Evolutionary conservation across 192 early-diverging fungal species (phyloP).

Genomic region (Rhizoclosmatium sp.): DNA sequence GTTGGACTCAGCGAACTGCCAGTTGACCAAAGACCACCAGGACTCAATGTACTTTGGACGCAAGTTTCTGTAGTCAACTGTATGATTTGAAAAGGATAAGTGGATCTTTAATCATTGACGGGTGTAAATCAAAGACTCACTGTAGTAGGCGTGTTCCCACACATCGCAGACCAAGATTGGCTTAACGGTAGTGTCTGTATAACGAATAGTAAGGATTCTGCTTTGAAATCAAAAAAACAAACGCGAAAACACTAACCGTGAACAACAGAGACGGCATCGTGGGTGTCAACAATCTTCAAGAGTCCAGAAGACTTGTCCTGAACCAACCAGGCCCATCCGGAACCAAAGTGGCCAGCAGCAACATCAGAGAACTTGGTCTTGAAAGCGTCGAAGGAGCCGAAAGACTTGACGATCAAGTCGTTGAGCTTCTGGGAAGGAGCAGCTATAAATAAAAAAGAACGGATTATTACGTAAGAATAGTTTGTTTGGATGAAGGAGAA

Average conservation of each 20-base stretch:
- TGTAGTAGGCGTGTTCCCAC: slow-evolving; percentile 57
- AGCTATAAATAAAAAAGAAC: neutral
- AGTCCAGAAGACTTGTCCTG: slow-evolving; percentile 44
- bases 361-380: slow-evolving; percentile 49
- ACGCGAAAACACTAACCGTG: slow-evolving; percentile 19
- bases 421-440: slow-evolving; percentile 30
- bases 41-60: slow-evolving; percentile 44
- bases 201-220: neutral
- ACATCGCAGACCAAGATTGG: slow-evolving; percentile 51
- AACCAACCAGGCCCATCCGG: slow-evolving; percentile 55
- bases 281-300: slow-evolving; percentile 51
- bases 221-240: neutral
- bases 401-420: slow-evolving; percentile 39
- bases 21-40: slow-evolving; percentile 51
- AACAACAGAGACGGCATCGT: slow-evolving; percentile 47
- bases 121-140: neutral
- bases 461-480: too few species aligned
- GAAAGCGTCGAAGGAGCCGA: slow-evolving; percentile 51
- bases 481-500: too few species aligned
- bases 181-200: slow-evolving; percentile 35
- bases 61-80: slow-evolving; percentile 44
- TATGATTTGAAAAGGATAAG: neutral
- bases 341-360: slow-evolving; percentile 53
- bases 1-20: slow-evolving; percentile 49
- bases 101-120: neutral